phyloP scores from a whole-genome alignment of 805 yeast genomes.

The Yarrowia sp. region DNA sequence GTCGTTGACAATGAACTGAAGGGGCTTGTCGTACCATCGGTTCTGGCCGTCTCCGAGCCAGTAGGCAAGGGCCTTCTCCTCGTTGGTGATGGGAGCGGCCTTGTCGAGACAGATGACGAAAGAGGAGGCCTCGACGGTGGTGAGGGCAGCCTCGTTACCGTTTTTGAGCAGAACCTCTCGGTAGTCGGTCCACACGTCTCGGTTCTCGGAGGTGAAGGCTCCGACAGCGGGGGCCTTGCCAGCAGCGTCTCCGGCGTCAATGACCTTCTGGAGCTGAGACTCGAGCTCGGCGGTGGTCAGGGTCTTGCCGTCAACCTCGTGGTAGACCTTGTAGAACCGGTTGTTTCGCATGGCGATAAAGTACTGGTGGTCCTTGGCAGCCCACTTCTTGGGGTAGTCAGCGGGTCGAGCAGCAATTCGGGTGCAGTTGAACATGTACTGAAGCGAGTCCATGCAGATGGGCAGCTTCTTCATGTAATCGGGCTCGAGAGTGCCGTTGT shows the following conservation, averaged over 20 bases:
- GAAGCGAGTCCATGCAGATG: constrained; percentile 92
- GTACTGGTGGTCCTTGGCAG: constrained; percentile 44
- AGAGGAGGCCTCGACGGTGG: constrained; percentile 69
- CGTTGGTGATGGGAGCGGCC: constrained; percentile 64
- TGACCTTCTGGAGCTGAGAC: constrained; percentile 57
- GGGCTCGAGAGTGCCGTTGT: constrained; percentile 70
- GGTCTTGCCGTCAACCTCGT: constrained; percentile 39
- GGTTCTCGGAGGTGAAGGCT: constrained; percentile 72
- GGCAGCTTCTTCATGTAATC: constrained; percentile 75
- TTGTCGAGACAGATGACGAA: constrained; percentile 81
- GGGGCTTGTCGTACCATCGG: constrained; percentile 88
- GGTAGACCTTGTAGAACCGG: constrained; percentile 69
- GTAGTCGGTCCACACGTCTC: constrained; percentile 72
- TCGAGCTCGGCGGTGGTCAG: constrained; percentile 43
- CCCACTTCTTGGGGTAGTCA: constrained; percentile 39
- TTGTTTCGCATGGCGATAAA: constrained; percentile 71
- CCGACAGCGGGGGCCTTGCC: constrained; percentile 62
- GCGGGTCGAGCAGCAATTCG: constrained; percentile 56
- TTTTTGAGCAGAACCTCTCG: constrained; percentile 53
- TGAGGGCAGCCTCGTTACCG: constrained; percentile 59
- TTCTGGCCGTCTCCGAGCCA: constrained; percentile 97
- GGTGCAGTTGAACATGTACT: constrained; percentile 83
- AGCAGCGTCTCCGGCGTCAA: constrained; percentile 42
- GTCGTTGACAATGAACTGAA: constrained; percentile 74
- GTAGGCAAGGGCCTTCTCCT: constrained; percentile 74